Evolutionary conservation across 1,284 basidiomycete species (phyloP).

Genomic region (Naganishia sp.): DNA sequence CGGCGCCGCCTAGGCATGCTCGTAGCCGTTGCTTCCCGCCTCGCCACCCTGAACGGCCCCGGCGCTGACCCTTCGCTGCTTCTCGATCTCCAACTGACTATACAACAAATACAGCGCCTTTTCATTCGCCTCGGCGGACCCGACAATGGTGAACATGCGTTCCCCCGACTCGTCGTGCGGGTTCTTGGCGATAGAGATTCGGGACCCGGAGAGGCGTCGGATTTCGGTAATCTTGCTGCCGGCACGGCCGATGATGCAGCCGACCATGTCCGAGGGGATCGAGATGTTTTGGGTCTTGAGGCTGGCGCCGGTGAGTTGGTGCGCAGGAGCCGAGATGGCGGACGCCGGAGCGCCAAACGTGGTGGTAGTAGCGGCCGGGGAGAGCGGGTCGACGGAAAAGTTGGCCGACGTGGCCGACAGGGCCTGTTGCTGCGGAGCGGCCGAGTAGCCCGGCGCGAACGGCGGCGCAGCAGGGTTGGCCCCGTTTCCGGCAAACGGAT

Average conservation of each 20-base stretch:
- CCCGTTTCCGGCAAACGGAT: slow-evolving; percentile 17
- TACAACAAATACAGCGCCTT: slow-evolving; percentile 96
- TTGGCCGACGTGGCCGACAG: slow-evolving; percentile 29
- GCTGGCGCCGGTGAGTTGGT: slow-evolving; percentile 60
- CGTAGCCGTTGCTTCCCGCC: slow-evolving; percentile 19
- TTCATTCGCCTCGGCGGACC: slow-evolving; percentile 93
- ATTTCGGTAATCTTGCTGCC: slow-evolving; percentile 99
- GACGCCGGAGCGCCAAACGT: slow-evolving; percentile 28
- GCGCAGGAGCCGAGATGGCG: slow-evolving; percentile 38
- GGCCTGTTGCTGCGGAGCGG: not conserved
- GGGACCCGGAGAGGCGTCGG: slow-evolving; percentile 89
- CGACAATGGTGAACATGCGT: slow-evolving; percentile 98
- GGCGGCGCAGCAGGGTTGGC: slow-evolving; percentile 14
- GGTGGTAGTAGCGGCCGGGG: slow-evolving; percentile 8
- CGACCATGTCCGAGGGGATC: slow-evolving; percentile 98
- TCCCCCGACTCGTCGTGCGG: slow-evolving; percentile 98
- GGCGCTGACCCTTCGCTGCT: slow-evolving; percentile 75
- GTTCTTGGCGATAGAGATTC: slow-evolving; percentile 97
- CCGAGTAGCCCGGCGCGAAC: slow-evolving; percentile 10
- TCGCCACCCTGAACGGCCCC: not conserved
- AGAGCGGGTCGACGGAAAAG: slow-evolving; percentile 25
- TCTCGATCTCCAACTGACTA: slow-evolving; percentile 94
- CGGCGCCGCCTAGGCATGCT: slow-evolving; percentile 4
- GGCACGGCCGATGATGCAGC: slow-evolving; percentile 94
- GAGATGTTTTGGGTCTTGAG: slow-evolving; percentile 98